These are phyloP conservation scores for Tulasnella sp. DNA, from an alignment of 768 basidiomycete species.

Conservation along the genomic window DNA sequence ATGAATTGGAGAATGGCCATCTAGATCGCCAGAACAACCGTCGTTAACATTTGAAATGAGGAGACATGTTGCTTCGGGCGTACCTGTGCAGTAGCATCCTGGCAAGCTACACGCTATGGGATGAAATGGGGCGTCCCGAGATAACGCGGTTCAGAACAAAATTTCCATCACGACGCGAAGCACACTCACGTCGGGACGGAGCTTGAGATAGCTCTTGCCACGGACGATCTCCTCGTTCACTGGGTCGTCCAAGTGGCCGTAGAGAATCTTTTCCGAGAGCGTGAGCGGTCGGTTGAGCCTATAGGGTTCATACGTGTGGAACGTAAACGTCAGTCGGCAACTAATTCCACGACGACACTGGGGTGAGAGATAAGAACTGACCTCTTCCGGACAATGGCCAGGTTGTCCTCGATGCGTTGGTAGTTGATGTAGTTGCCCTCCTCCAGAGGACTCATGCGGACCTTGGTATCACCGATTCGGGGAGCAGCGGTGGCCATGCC, in stretches of 20 bases:
- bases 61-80: constrained; percentile 25
- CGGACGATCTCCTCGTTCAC: constrained; percentile 86
- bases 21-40: constrained; percentile 44
- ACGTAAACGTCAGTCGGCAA: constrained; percentile 10
- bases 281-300: constrained; percentile 89
- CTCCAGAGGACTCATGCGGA: constrained; percentile 83
- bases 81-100: constrained; percentile 87
- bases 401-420: constrained; percentile 97
- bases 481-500: constrained; percentile 73
- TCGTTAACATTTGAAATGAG: neutral
- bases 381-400: constrained; percentile 81
- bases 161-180: neutral
- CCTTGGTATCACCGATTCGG: constrained; percentile 85
- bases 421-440: constrained; percentile 85
- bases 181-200: constrained; percentile 86
- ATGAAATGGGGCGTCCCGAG: constrained; percentile 19
- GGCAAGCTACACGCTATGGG: constrained; percentile 76
- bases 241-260: constrained; percentile 96
- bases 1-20: constrained; percentile 99
- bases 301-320: constrained; percentile 1
- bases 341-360: constrained; percentile 15
- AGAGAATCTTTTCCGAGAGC: constrained; percentile 93
- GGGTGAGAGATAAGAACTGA: constrained; percentile 38
- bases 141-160: constrained; percentile 11
- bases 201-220: constrained; percentile 92